These are phyloP conservation scores for Rasamsonia emersonii DNA, from an alignment of 2,329 filamentous ascomycete species.

Conservation along the genomic window DNA sequence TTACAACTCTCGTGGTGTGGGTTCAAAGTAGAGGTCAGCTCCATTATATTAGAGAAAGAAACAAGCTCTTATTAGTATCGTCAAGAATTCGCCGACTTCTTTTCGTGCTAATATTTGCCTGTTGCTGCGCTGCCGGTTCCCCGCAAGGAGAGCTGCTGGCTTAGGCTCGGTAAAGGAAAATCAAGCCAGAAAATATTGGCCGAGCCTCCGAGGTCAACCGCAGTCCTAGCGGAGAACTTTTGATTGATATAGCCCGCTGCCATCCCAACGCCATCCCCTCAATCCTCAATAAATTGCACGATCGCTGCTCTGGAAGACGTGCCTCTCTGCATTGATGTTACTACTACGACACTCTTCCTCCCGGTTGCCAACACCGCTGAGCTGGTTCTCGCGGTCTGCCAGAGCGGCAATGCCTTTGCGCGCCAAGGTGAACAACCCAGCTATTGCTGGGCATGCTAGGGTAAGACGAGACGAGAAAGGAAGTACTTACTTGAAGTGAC, in stretches of 20 bases:
- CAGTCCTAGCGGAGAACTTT: constrained; percentile 14
- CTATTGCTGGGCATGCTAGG: constrained; percentile 44
- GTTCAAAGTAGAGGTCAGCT: too few relatives aligned
- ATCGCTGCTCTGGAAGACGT: constrained; percentile 6
- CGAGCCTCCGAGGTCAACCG: constrained; percentile 23
- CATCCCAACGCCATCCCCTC: too few relatives aligned
- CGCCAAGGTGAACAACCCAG: constrained; percentile 61
- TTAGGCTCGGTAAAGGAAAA: too few relatives aligned
- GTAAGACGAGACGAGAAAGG: constrained; percentile 31
- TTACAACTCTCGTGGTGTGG: too few relatives aligned
- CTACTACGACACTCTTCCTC: constrained; percentile 30
- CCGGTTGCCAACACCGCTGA: constrained; percentile 34
- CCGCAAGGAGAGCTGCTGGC: too few relatives aligned
- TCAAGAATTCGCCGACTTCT: too few relatives aligned
- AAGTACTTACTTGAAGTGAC: constrained; percentile 2
- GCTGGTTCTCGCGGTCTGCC: constrained; percentile 37
- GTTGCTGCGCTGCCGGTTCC: too few relatives aligned
- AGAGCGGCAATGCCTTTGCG: constrained; percentile 64
- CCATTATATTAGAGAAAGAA: too few relatives aligned
- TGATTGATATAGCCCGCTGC: constrained; percentile 4
- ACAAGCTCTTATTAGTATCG: too few relatives aligned
- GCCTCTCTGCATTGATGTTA: constrained; percentile 32
- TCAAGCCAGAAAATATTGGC: constrained; percentile 13
- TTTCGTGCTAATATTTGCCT: too few relatives aligned
- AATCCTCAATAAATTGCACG: too few relatives aligned